phyloP scores from a whole-genome alignment of 2,329 filamentous ascomycete genomes.

The Cladosporium halotolerans region DNA sequence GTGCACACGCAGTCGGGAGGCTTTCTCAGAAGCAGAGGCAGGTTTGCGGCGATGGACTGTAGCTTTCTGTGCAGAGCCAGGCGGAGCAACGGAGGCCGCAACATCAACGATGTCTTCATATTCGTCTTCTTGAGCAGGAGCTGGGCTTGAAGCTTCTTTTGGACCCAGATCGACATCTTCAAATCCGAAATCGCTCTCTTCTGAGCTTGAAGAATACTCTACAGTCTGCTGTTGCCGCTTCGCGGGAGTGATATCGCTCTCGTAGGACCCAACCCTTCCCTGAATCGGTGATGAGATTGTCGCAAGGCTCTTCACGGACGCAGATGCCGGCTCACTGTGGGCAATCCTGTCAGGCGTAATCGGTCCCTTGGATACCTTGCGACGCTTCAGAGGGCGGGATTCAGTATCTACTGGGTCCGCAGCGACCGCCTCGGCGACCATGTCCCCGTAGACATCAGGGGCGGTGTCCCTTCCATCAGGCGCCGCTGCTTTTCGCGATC shows the following conservation, averaged over 20 bases:
- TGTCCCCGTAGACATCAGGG: conserved; percentile 23
- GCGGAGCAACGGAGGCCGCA: conserved; percentile 35
- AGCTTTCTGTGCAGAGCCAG: conserved; percentile 12
- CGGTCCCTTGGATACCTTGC: conserved; percentile 14
- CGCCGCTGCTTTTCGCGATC: conserved; percentile 8
- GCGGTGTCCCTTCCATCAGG: conserved; percentile 10
- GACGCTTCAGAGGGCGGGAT: conserved; percentile 25
- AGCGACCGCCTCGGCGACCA: conserved; percentile 22
- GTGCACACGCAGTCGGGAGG: conserved; percentile 67
- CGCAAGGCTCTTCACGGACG: neutral
- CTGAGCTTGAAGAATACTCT: conserved; percentile 37
- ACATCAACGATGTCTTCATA: conserved; percentile 32
- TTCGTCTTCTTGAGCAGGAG: conserved; percentile 15
- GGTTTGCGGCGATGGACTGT: conserved; percentile 39
- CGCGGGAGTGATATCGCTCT: neutral
- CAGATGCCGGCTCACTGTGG: neutral
- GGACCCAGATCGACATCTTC: conserved; percentile 52
- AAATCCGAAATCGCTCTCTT: conserved; percentile 55
- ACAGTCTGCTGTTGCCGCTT: conserved; percentile 21
- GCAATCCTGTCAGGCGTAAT: neutral
- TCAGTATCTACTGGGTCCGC: conserved; percentile 13
- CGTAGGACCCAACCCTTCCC: neutral
- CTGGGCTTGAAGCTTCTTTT: conserved; percentile 14
- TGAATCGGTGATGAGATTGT: neutral
- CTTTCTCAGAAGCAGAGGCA: conserved; percentile 52